Evolutionary conservation across 306 rosid species (phyloP), one percentile per base, ranked within the genome.

Genomic region (Acacia acuminata): DNA sequence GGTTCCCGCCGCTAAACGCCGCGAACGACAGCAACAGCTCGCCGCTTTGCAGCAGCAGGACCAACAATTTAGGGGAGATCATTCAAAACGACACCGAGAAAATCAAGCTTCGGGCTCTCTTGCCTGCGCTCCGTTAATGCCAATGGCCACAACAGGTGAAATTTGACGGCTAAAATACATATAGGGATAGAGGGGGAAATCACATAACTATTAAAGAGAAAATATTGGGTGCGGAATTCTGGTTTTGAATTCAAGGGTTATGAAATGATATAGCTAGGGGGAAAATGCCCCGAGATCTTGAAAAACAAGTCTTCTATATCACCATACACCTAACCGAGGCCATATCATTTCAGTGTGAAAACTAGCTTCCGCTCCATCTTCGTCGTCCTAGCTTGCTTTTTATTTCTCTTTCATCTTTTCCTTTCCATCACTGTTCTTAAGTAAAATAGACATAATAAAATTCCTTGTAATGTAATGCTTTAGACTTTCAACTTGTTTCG

Each of bases 1-100:
- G 99, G 97, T 96, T 51, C 99, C 99, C 1, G 99, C 97, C 0
- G 90, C 99, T 2, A 96, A 90, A 73, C 96, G 99, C 85, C 94
- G 99, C 2, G 94, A 94, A 79, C 87, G 98, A 17, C 99, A 89
- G 25, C 93, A 92, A 36, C 96, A 91, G 38, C 88, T 88, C 34
- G 50, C 90, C 0, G 76, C 83, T 9, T 68, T 89, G 13, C 92
- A 89, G 25, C 85, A 90, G 4, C 78, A 75, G 20, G 48, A 71
- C 13, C 73, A 85, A 32, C 79, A 77, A 7, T 50, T 77, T 38
- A 71, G 87, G 32, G 87, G 77, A 9, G 91, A 85, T 25, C 45
- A 75, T 74, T 83, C 92, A 2, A 91, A 88, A 77, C 68, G 96
- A 64, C 92, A 67, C 48, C 82, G 90, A 84, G 93, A 91, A 1